Percentiles rank a stretch among this genome's conserved stretches.
These are phyloP conservation scores for Musa beccarii DNA, from an alignment of 176 grass and related monocot genomes.

Conservation along the genomic window DNA sequence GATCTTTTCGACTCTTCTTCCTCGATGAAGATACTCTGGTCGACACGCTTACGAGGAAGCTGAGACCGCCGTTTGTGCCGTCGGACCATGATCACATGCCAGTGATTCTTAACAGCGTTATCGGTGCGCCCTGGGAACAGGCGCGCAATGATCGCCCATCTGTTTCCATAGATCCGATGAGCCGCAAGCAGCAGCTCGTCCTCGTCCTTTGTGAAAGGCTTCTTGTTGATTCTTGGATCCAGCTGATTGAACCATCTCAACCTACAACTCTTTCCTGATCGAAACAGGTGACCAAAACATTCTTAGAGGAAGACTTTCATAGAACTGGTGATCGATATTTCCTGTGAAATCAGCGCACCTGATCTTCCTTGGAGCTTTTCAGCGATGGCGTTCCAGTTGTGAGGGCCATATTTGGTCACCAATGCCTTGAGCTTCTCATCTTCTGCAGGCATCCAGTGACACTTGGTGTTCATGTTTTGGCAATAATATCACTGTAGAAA, in stretches of 20 bases:
- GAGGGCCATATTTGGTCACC: slow-evolving; percentile 4
- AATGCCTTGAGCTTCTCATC: slow-evolving; percentile 6
- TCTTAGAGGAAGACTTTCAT: too few species aligned
- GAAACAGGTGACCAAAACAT: too few species aligned
- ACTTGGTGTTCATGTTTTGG: neutral
- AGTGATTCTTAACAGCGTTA: slow-evolving; percentile 98
- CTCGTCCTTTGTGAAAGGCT: slow-evolving; percentile 77
- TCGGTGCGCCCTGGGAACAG: slow-evolving; percentile 92
- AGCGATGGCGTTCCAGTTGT: slow-evolving; percentile 11
- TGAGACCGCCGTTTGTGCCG: slow-evolving; percentile 44
- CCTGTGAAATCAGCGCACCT: neutral
- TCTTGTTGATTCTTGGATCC: slow-evolving; percentile 81
- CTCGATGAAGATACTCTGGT: neutral
- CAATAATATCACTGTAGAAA: neutral
- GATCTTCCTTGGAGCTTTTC: slow-evolving; percentile 7
- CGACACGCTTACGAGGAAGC: neutral
- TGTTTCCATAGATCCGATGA: slow-evolving; percentile 72
- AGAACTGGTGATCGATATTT: too few species aligned
- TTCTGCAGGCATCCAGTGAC: slow-evolving; percentile 9
- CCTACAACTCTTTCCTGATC: slow-evolving; percentile 85
- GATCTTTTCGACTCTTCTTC: neutral
- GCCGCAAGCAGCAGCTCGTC: slow-evolving; percentile 78
- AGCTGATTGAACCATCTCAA: slow-evolving; percentile 98
- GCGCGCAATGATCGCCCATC: slow-evolving; percentile 82
- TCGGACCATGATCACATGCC: slow-evolving; percentile 95